Evolutionary conservation across 768 basidiomycete species (phyloP), one percentile per base, ranked within the genome.

Genomic region (Naganishia friedmannii): DNA sequence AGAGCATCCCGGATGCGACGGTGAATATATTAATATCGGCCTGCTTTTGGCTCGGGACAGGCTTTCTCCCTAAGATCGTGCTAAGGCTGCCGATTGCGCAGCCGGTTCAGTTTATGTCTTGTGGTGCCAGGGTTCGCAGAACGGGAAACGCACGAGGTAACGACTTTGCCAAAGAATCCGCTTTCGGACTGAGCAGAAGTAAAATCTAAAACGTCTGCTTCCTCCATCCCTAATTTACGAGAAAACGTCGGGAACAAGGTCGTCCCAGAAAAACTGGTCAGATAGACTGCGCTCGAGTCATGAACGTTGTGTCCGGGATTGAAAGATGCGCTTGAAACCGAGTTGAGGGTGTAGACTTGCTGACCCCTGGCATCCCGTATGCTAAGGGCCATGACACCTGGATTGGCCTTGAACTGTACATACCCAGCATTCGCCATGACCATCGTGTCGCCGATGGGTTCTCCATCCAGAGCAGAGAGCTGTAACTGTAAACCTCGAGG

Each of bases 1-100:
- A 99, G 1, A 99, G 84, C 65, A 95, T 82, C 0, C 96, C 96
- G 0, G 96, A 98, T 8, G 96, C 96, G 21, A 99, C 95, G 0
- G 96, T 99, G 82, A 99, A 98, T 73, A 99, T 95, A 76, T 99
- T 98, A 82, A 98, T 96, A 37, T 96, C 92, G 8, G 95, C 93
- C 74, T 91, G 89, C 39, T 77, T 66, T 21, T 73, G 78, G 39
- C 71, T 76, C 0, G 75, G 65, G 1, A 75, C 66, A 0, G 75
- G 68, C 29, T 67, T 66, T 6, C 48, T 42, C 7, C 68, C 67
- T 60, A 58, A 70, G 7, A 51, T 56, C 39, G 48, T 63, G 15
- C 45, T 46, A 7, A 68, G 37, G 17, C 70, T 71, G 45, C 29
- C 17, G 4, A 23, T 53, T 17, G 37, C 42, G 5, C 10, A 23